Percentiles rank a stretch among this genome's conserved stretches.
Evolutionary conservation across 768 basidiomycete species (phyloP).

Genomic region (Zangia roseola): DNA sequence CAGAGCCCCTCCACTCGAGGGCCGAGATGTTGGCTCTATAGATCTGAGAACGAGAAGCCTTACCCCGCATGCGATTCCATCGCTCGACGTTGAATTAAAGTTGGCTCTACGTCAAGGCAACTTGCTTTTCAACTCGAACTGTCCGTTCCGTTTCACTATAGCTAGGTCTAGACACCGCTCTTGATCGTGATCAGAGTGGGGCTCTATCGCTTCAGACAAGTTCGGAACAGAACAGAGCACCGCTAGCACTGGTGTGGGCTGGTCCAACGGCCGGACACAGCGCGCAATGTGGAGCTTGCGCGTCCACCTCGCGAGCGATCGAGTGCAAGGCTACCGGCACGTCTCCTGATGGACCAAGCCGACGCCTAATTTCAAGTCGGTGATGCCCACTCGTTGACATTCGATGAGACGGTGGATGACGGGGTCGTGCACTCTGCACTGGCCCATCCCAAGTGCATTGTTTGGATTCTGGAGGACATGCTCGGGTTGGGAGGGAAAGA

Average conservation of each 20-base stretch:
- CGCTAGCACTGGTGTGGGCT: background rate
- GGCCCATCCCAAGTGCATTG: conserved; percentile 63
- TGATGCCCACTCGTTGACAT: conserved; percentile 24
- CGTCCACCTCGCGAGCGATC: conserved; percentile 1
- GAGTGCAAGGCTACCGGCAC: conserved; percentile 1
- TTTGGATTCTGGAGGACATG: conserved; percentile 84
- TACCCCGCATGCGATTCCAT: conserved; percentile 10
- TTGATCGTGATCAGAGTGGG: conserved; percentile 18
- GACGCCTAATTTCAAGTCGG: conserved; percentile 12
- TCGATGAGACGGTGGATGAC: conserved; percentile 39
- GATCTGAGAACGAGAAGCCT: conserved; percentile 3
- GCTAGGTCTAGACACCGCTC: conserved; percentile 17
- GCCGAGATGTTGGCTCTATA: conserved; percentile 17
- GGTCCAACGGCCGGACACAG: background rate
- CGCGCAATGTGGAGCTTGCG: conserved; percentile 2
- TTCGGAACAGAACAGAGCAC: background rate
- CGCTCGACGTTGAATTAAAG: conserved; percentile 17
- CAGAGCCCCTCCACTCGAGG: no score
- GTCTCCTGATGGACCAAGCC: conserved; percentile 2
- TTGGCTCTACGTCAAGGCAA: conserved; percentile 12
- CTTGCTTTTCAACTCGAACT: background rate
- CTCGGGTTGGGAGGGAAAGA: conserved; percentile 55
- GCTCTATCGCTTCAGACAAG: background rate
- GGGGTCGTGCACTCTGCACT: conserved; percentile 90
- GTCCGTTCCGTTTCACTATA: background rate